A percentile compares a stretch with the other conserved stretches of the same genome.
Evolutionary conservation across 129 eudicot species (phyloP).

Genomic region (Flaveria brownii): DNA sequence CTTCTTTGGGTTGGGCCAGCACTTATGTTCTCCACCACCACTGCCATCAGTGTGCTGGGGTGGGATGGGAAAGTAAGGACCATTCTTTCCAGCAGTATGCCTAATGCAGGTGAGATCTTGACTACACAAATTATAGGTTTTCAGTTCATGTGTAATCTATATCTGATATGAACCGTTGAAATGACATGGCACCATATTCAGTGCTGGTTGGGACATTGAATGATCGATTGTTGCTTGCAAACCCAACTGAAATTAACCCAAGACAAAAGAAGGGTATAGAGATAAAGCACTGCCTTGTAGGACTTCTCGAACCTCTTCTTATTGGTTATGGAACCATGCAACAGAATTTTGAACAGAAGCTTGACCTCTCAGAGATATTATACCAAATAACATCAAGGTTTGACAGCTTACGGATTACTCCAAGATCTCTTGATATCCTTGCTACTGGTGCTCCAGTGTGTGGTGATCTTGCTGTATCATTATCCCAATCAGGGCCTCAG

Average conservation of each 20-base stretch:
- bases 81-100: constrained; percentile 80
- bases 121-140: constrained; percentile 7
- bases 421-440: constrained; percentile 97
- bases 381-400: constrained; percentile 99
- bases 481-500: constrained; percentile 97
- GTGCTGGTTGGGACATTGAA: constrained; percentile 88
- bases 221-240: constrained; percentile 85
- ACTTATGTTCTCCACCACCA: constrained; percentile 88
- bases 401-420: constrained; percentile 98
- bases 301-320: constrained; percentile 99
- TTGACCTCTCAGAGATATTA: constrained; percentile 88
- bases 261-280: constrained; percentile 85
- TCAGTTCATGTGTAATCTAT: constrained; percentile 4
- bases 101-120: constrained; percentile 76
- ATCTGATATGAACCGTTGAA: constrained; percentile 26
- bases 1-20: constrained; percentile 99
- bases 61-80: constrained; percentile 99
- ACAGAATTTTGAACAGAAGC: constrained; percentile 93
- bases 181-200: constrained; percentile 37
- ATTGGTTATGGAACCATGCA: constrained; percentile 97
- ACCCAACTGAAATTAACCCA: constrained; percentile 87
- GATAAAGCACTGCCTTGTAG: constrained; percentile 87
- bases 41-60: constrained; percentile 86
- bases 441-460: constrained; percentile 93
- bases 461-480: constrained; percentile 98